Evolutionary conservation across 306 rosid species (phyloP).

Genomic region (Rosa multiflora): DNA sequence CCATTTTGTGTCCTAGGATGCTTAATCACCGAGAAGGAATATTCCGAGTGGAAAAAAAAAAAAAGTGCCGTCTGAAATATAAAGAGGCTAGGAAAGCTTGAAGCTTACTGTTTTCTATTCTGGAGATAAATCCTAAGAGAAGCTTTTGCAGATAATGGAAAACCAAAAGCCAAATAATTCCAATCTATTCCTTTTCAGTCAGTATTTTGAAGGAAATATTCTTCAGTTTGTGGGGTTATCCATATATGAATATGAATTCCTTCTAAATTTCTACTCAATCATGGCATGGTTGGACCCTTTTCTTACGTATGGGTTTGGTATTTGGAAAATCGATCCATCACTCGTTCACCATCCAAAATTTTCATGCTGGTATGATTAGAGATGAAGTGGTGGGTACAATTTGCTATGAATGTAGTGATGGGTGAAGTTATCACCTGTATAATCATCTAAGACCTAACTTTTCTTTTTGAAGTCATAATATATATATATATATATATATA

Average conservation of each 20-base stretch:
- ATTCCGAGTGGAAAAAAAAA: conserved; percentile 27
- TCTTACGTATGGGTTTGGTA: conserved; percentile 31
- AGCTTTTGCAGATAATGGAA: conserved; percentile 39
- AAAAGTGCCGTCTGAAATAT: conserved; percentile 20
- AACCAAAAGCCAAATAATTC: conserved; percentile 46
- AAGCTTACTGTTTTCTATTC: conserved; percentile 20
- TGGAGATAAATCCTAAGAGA: conserved; percentile 27
- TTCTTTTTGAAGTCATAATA: neutral
- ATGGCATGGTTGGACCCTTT: conserved; percentile 40
- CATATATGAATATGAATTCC: conserved; percentile 31
- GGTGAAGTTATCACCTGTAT: conserved; percentile 13
- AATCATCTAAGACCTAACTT: neutral
- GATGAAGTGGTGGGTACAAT: conserved; percentile 31
- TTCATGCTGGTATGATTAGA: conserved; percentile 41
- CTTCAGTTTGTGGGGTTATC: conserved; percentile 34
- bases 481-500: neutral
- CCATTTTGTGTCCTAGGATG: conserved; percentile 54
- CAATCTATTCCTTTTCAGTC: conserved; percentile 48
- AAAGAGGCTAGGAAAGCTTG: conserved; percentile 28
- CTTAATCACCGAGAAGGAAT: conserved; percentile 40
- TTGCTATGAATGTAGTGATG: conserved; percentile 16
- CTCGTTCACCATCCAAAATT: conserved; percentile 24
- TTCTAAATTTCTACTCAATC: conserved; percentile 35
- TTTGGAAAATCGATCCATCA: conserved; percentile 18
- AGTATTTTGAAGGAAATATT: conserved; percentile 32